Evolutionary conservation across 139 green algal species (phyloP).

Genomic region (Chlorokybus atmophyticus): DNA sequence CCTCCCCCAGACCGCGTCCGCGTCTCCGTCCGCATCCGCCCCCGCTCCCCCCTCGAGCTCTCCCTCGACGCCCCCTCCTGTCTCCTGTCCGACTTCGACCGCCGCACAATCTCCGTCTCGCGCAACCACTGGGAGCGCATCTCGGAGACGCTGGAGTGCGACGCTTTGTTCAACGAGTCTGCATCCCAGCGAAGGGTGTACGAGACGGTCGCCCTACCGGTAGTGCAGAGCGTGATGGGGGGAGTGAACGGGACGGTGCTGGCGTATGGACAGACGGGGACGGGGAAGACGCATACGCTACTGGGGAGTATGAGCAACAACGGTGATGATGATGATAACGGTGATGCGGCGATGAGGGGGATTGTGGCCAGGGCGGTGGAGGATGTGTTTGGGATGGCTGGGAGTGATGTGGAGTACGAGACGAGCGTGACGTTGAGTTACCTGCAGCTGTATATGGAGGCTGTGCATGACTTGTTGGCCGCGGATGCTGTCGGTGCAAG

Average conservation of each 20-base stretch:
- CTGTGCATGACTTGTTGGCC: neutral
- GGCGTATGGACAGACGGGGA: too few species aligned
- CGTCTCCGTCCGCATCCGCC: neutral
- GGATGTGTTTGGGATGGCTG: neutral
- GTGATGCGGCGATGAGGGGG: too few species aligned
- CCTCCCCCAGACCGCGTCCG: too few species aligned
- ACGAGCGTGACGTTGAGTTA: neutral
- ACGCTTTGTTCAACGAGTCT: neutral
- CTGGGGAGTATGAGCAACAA: too few species aligned
- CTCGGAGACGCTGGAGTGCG: neutral
- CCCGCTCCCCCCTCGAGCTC: neutral
- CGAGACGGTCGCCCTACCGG: neutral
- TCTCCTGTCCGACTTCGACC: neutral
- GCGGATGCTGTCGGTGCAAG: neutral
- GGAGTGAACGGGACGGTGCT: too few species aligned
- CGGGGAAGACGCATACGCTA: too few species aligned
- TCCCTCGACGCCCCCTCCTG: neutral
- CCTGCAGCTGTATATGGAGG: slow-evolving; percentile 5
- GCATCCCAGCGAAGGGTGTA: neutral
- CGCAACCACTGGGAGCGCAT: neutral
- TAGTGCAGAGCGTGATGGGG: too few species aligned
- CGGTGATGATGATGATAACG: too few species aligned
- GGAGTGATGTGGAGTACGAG: neutral
- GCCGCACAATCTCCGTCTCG: neutral
- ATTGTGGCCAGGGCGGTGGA: neutral